Conservation (phyloP, 2,329 filamentous ascomycete species). For the Aspergillus tanneri region DNA sequence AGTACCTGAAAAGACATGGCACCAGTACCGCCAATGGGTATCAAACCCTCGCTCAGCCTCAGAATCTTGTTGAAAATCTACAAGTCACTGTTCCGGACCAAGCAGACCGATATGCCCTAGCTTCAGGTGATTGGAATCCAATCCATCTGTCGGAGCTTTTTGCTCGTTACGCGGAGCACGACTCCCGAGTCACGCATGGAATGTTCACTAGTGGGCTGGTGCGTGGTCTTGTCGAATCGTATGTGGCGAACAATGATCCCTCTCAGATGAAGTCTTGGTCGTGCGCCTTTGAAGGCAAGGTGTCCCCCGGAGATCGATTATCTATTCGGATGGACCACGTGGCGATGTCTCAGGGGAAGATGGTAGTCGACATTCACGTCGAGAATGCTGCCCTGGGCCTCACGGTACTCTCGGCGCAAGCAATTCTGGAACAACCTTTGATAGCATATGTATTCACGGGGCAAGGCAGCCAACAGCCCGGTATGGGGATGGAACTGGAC, state of each 20-base stretch:
- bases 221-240: constrained; percentile 92
- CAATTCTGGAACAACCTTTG: constrained; percentile 95
- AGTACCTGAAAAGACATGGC: constrained; percentile 90
- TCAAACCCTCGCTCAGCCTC: too few relatives aligned
- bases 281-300: constrained; percentile 90
- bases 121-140: constrained; percentile 97
- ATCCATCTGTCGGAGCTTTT: constrained; percentile 98
- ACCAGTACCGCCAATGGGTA: constrained; percentile 86
- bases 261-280: too few relatives aligned
- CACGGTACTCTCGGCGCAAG: constrained; percentile 89
- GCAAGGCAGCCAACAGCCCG: constrained; percentile 97
- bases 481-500: constrained; percentile 99
- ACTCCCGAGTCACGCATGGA: constrained; percentile 93
- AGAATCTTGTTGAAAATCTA: too few relatives aligned
- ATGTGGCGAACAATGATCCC: constrained; percentile 99
- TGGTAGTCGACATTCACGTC: constrained; percentile 97
- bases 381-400: too few relatives aligned
- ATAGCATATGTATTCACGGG: constrained; percentile 98
- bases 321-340: constrained; percentile 99
- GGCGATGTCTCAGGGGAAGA: constrained; percentile 91
- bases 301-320: constrained; percentile 92
- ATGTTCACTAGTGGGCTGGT: constrained; percentile 99
- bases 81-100: constrained; percentile 93
- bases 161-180: constrained; percentile 92
- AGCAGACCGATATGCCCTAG: constrained; percentile 96